Conservation (phyloP, 345 rosid genomes). For the Salix viminalis region DNA sequence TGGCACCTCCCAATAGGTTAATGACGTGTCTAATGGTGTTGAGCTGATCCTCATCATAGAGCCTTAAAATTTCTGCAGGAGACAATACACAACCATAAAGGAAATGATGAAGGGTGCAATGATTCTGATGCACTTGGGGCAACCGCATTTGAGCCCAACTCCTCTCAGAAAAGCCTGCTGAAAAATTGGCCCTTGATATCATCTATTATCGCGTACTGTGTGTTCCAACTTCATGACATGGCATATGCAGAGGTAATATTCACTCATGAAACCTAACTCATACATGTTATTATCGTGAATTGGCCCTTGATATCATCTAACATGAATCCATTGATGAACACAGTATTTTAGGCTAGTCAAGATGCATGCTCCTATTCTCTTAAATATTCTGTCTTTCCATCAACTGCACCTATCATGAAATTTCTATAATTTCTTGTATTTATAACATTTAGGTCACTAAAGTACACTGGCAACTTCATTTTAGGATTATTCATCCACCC, state of each 20-base stretch:
- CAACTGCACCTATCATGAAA: no score
- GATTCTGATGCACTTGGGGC: slow-evolving; percentile 18
- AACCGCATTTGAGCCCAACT: background rate
- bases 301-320: no score
- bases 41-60: background rate
- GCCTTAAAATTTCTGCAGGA: slow-evolving; percentile 30
- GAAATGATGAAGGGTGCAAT: slow-evolving; percentile 2
- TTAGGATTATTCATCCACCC: no score
- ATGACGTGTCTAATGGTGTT: no score
- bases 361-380: background rate
- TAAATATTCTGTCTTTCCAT: background rate
- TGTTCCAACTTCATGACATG: slow-evolving; percentile 55
- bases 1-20: no score
- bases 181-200: slow-evolving; percentile 50
- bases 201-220: slow-evolving; percentile 39
- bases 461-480: no score
- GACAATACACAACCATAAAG: slow-evolving; percentile 43
- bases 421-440: no score
- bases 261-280: background rate
- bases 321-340: no score
- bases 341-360: background rate
- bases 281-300: background rate
- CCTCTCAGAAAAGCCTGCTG: slow-evolving; percentile 26
- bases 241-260: slow-evolving; percentile 41
- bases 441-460: no score